Evolutionary conservation across 805 yeast species (phyloP).

Genomic region (Candida insectalens): DNA sequence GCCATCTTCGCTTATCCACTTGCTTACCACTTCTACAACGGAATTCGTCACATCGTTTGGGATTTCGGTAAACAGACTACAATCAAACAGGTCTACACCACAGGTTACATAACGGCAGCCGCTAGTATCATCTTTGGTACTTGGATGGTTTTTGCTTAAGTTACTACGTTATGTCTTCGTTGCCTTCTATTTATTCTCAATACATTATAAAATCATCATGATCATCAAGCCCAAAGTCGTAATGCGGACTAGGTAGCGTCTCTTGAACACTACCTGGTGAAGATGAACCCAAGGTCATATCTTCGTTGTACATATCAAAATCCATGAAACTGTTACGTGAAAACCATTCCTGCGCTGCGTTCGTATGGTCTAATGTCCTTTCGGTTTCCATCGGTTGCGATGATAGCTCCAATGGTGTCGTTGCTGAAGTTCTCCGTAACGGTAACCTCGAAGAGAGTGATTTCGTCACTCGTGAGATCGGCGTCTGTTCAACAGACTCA

Average conservation of each 20-base stretch:
- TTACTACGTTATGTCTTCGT: not conserved
- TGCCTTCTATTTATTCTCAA: slow-evolving; percentile 5
- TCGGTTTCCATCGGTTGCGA: too few relatives aligned
- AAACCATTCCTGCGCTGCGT: slow-evolving; percentile 2
- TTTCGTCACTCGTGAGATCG: too few relatives aligned
- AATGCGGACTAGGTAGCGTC: slow-evolving; percentile 7
- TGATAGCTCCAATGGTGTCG: too few relatives aligned
- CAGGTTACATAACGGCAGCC: slow-evolving; percentile 80
- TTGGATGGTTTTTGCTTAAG: slow-evolving; percentile 32
- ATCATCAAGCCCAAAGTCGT: slow-evolving; percentile 16
- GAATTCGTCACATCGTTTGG: slow-evolving; percentile 92
- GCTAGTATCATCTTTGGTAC: slow-evolving; percentile 50
- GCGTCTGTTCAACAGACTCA: too few relatives aligned
- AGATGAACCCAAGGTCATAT: not conserved
- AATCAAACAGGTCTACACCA: slow-evolving; percentile 80
- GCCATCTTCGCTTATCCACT: slow-evolving; percentile 71
- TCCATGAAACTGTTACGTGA: slow-evolving; percentile 1
- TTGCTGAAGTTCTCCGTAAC: too few relatives aligned
- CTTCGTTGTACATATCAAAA: slow-evolving; percentile 1
- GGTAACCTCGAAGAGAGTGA: too few relatives aligned
- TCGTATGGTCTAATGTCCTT: too few relatives aligned
- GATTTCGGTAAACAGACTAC: slow-evolving; percentile 77
- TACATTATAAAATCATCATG: slow-evolving; percentile 21
- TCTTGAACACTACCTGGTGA: not conserved
- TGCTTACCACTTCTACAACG: slow-evolving; percentile 78